These are phyloP conservation scores for Leccinum fibrillosum DNA, from an alignment of 768 basidiomycete species.

Conservation along the genomic window DNA sequence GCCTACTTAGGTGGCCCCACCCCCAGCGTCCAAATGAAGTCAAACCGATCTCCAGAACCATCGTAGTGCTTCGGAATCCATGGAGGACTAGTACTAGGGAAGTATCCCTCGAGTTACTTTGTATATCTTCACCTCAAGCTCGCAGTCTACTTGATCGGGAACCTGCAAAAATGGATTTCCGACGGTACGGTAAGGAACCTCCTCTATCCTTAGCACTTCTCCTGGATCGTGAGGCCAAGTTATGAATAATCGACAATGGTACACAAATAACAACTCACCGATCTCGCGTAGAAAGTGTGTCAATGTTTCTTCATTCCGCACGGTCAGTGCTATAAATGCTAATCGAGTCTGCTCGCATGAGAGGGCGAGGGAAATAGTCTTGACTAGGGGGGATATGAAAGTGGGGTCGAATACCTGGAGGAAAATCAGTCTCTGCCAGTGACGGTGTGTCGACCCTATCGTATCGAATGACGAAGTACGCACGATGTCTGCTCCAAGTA, in stretches of 20 bases:
- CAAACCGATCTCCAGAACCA: constrained; percentile 15
- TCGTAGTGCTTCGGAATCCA: constrained; percentile 2
- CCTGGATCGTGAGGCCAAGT: constrained; percentile 9
- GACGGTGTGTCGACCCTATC: background rate
- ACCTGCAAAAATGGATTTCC: constrained; percentile 23
- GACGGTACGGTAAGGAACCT: constrained; percentile 15
- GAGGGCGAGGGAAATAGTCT: constrained; percentile 39
- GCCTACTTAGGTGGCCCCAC: background rate
- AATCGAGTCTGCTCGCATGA: constrained; percentile 12
- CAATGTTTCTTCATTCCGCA: constrained; percentile 56
- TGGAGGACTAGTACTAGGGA: background rate
- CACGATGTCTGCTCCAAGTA: constrained; percentile 73
- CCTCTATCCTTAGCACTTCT: constrained; percentile 25
- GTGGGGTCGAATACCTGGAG: constrained; percentile 65
- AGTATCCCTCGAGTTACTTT: constrained; percentile 31
- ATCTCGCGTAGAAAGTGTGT: constrained; percentile 40
- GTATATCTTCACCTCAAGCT: constrained; percentile 20
- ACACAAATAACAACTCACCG: constrained; percentile 16
- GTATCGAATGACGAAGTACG: constrained; percentile 11
- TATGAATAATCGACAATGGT: background rate
- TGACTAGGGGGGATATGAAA: constrained; percentile 55
- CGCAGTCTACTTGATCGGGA: constrained; percentile 32
- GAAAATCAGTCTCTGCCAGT: background rate
- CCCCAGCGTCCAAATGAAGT: constrained; percentile 3
- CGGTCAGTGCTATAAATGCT: constrained; percentile 38